Conservation (phyloP, 495 filamentous ascomycete genomes). For the Parmelia sp. region DNA sequence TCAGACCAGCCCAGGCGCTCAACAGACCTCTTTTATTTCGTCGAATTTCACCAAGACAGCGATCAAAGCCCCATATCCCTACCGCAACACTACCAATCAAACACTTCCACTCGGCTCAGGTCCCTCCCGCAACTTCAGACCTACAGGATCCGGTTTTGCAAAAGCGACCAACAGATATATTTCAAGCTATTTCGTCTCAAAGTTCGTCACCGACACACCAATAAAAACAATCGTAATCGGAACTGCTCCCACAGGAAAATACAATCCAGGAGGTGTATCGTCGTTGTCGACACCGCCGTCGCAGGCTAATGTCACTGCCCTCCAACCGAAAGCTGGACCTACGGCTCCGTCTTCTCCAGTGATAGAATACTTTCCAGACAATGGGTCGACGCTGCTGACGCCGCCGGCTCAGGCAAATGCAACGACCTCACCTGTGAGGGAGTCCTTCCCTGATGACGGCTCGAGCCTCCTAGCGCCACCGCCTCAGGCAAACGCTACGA, state of each 20-base stretch:
- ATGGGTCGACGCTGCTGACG: not conserved
- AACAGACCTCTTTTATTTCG: not conserved
- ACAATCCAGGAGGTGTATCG: not conserved
- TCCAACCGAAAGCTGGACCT: not conserved
- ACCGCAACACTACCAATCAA: conserved; percentile 10
- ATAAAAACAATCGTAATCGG: not conserved
- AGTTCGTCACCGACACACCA: not conserved
- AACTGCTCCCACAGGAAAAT: not conserved
- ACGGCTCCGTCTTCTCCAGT: not conserved
- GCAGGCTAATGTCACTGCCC: not conserved
- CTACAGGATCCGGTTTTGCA: conserved; percentile 2
- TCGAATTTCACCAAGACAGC: not conserved
- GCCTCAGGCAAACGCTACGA: not conserved
- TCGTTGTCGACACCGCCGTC: not conserved
- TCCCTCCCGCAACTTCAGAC: not conserved
- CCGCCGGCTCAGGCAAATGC: not conserved
- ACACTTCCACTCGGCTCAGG: conserved; percentile 6
- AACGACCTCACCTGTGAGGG: not conserved
- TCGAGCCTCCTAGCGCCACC: not conserved
- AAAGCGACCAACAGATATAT: not conserved
- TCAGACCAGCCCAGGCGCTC: not conserved
- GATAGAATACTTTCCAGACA: not conserved
- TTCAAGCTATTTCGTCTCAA: not conserved
- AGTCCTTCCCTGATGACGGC: not conserved
- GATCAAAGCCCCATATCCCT: conserved; percentile 5